Conservation (phyloP, 495 filamentous ascomycete genomes). For the Thermothielavioides terrestris region DNA sequence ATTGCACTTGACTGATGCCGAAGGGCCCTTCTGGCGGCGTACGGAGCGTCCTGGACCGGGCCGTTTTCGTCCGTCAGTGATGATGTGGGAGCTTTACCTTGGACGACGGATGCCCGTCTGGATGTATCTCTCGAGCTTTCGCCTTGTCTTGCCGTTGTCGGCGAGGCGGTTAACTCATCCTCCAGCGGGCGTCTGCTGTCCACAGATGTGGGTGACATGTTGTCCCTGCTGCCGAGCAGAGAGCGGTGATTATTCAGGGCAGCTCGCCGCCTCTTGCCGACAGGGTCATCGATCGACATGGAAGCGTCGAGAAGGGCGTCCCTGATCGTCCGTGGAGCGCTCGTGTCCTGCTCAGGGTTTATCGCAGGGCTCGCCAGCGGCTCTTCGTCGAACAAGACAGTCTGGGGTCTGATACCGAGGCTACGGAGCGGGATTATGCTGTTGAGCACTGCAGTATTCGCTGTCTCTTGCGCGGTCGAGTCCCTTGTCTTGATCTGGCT, state of each 20-base stretch:
- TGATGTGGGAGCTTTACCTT: slow-evolving; percentile 17
- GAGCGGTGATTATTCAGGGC: slow-evolving; percentile 45
- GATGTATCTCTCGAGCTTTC: slow-evolving; percentile 23
- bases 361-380: slow-evolving; percentile 22
- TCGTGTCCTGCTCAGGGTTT: slow-evolving; percentile 24
- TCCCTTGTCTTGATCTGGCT: slow-evolving; percentile 60
- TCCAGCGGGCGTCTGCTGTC: slow-evolving; percentile 25
- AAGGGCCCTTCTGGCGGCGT: slow-evolving; percentile 33
- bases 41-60: slow-evolving; percentile 33
- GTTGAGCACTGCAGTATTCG: slow-evolving; percentile 40
- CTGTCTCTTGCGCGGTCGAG: slow-evolving; percentile 22
- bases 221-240: slow-evolving; percentile 33
- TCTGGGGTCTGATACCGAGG: slow-evolving; percentile 69
- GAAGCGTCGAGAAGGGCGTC: slow-evolving; percentile 91
- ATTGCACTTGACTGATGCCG: slow-evolving; percentile 71
- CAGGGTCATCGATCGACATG: slow-evolving; percentile 67
- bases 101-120: slow-evolving; percentile 21
- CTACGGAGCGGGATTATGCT: slow-evolving; percentile 61
- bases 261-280: slow-evolving; percentile 49
- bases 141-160: slow-evolving; percentile 15
- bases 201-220: slow-evolving; percentile 29
- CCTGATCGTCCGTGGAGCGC: slow-evolving; percentile 64
- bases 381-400: slow-evolving; percentile 80
- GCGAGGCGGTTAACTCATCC: slow-evolving; percentile 17
- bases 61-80: slow-evolving; percentile 23